Evolutionary conservation across 805 yeast genomes (phyloP).

Genomic region (Candida silvicultrix): DNA sequence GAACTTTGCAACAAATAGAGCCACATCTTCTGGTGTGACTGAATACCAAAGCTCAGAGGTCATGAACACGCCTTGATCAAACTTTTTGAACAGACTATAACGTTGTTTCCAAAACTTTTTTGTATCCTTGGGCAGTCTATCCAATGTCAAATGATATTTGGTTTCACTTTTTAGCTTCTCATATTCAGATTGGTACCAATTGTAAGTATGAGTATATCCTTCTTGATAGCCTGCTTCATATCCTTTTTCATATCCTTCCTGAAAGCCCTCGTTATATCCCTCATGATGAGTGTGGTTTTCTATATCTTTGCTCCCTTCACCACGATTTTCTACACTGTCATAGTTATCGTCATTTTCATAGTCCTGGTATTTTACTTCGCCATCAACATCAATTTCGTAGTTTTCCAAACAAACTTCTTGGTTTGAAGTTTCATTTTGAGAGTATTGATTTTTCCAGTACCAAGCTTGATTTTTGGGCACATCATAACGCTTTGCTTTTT

Average conservation of each 20-base stretch:
- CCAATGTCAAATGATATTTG: slow-evolving; percentile 13
- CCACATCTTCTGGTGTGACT: slow-evolving; percentile 78
- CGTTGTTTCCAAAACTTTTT: slow-evolving; percentile 50
- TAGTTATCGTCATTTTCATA: not conserved
- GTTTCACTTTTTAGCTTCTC: not conserved
- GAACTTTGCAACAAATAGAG: slow-evolving; percentile 51
- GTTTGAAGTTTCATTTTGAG: too few relatives aligned
- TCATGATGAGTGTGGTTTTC: not conserved
- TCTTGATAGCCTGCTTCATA: not conserved
- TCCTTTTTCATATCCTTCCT: not conserved
- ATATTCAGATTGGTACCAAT: not conserved
- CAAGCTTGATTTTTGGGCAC: not conserved
- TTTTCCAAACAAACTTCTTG: too few relatives aligned
- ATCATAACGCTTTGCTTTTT: not conserved
- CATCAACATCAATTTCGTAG: too few relatives aligned
- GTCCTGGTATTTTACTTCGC: not conserved
- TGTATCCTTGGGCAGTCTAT: slow-evolving; percentile 14
- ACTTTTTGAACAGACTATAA: slow-evolving; percentile 52
- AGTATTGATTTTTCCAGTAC: not conserved
- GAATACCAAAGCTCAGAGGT: slow-evolving; percentile 78
- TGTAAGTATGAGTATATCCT: not conserved
- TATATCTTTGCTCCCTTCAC: not conserved
- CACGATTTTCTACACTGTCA: not conserved
- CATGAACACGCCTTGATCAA: slow-evolving; percentile 63
- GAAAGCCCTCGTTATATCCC: not conserved